A percentile compares a stretch with the other conserved stretches of the same genome.
These are phyloP conservation scores for Aspergillus transmontanensis DNA, from an alignment of 2,329 filamentous ascomycete species.

Conservation along the genomic window DNA sequence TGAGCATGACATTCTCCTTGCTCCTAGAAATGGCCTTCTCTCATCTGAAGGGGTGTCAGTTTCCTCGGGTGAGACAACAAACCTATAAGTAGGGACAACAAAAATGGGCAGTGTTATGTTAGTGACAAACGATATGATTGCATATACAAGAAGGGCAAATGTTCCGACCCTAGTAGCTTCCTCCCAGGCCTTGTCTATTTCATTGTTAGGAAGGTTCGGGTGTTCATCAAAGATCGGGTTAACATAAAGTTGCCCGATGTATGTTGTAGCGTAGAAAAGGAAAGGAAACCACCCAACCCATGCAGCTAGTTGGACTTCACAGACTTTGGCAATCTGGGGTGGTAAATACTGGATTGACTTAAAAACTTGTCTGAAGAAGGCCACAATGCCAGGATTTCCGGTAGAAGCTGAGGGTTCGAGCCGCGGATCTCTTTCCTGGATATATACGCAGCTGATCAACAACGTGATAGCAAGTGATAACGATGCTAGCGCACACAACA, in stretches of 20 bases:
- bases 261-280: slow-evolving; percentile 92
- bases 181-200: slow-evolving; percentile 81
- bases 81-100: slow-evolving; percentile 74
- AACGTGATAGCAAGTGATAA: slow-evolving; percentile 72
- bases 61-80: slow-evolving; percentile 12
- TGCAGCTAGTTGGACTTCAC: slow-evolving; percentile 78
- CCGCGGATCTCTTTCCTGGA: slow-evolving; percentile 79
- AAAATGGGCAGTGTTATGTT: slow-evolving; percentile 86
- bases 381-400: slow-evolving; percentile 66
- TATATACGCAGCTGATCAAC: slow-evolving; percentile 66
- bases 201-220: slow-evolving; percentile 72
- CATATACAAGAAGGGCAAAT: slow-evolving; percentile 85
- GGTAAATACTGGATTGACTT: slow-evolving; percentile 77
- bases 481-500: slow-evolving; percentile 82
- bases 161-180: slow-evolving; percentile 83
- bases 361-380: slow-evolving; percentile 79
- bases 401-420: slow-evolving; percentile 65
- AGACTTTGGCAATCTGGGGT: slow-evolving; percentile 79
- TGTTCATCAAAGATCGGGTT: slow-evolving; percentile 78
- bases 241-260: slow-evolving; percentile 89
- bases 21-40: slow-evolving; percentile 17
- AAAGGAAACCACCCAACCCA: slow-evolving; percentile 98
- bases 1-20: slow-evolving; percentile 35
- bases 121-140: slow-evolving; percentile 77
- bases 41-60: slow-evolving; percentile 19